Conservation (phyloP, 2,329 filamentous ascomycete species). For the Ophiostoma ips region DNA sequence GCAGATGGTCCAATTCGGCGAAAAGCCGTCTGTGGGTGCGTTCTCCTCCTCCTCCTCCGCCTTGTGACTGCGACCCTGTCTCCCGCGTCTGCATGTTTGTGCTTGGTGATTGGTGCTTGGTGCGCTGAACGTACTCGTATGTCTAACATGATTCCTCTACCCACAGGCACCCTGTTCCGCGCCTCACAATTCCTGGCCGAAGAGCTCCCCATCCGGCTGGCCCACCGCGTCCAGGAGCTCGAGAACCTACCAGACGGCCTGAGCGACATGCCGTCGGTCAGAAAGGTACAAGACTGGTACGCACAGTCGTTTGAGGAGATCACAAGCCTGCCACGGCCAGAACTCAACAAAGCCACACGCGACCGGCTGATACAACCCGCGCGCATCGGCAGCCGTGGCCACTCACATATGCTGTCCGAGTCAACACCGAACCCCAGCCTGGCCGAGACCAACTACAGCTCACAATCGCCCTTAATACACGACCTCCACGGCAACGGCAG, state of each 20-base stretch:
- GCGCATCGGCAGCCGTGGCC: conserved; percentile 37
- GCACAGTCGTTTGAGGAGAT: conserved; percentile 99
- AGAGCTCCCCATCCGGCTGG: conserved; percentile 90
- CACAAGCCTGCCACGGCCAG: conserved; percentile 67
- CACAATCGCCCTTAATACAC: conserved; percentile 25
- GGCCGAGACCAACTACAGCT: conserved; percentile 64
- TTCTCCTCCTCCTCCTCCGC: conserved; percentile 6
- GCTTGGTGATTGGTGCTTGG: too few relatives aligned
- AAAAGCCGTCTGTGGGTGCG: conserved; percentile 78
- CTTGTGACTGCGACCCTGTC: neutral
- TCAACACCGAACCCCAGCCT: conserved; percentile 85
- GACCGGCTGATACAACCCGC: conserved; percentile 61
- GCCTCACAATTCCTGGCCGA: conserved; percentile 97
- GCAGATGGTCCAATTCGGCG: conserved; percentile 98
- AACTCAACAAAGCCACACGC: conserved; percentile 60
- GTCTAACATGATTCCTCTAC: neutral
- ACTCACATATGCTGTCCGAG: conserved; percentile 50
- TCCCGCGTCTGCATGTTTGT: too few relatives aligned
- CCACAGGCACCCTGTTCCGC: conserved; percentile 78
- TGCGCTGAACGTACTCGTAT: too few relatives aligned
- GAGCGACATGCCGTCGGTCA: conserved; percentile 95
- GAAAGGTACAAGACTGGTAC: conserved; percentile 94
- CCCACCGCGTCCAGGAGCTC: conserved; percentile 91
- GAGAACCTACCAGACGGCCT: conserved; percentile 85
- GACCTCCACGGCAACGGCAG: conserved; percentile 24